Conservation (phyloP, 768 basidiomycete species). For the Phanerodontia chrysosporium region DNA sequence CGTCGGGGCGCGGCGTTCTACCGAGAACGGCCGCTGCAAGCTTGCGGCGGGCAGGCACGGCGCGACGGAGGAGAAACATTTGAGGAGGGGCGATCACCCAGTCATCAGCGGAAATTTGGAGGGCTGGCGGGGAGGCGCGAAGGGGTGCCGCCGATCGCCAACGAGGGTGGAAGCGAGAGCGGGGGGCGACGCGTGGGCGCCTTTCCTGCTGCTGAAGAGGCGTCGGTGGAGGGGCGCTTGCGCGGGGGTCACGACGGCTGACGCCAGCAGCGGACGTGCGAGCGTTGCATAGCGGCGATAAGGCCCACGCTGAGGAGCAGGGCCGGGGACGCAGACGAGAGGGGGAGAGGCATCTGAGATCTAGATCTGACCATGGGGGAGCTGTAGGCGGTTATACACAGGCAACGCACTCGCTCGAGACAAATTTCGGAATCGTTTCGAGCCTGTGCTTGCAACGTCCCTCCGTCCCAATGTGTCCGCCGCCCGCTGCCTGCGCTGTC, state of each 20-base stretch:
- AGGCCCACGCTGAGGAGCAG: background rate
- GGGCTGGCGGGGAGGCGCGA: background rate
- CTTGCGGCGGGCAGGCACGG: background rate
- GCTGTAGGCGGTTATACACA: slow-evolving; percentile 5
- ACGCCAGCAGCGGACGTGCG: background rate
- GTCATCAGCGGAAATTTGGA: background rate
- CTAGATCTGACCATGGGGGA: slow-evolving; percentile 8
- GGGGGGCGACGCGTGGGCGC: background rate
- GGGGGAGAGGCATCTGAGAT: background rate
- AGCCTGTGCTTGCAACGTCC: background rate
- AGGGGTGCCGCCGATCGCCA: slow-evolving; percentile 1
- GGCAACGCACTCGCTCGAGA: slow-evolving; percentile 3
- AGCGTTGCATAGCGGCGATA: background rate
- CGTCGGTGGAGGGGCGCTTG: background rate
- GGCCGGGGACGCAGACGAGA: background rate
- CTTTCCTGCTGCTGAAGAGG: background rate
- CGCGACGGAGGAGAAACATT: background rate
- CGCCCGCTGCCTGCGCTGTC: background rate
- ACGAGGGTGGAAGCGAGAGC: background rate
- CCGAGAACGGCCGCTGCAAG: too few species aligned
- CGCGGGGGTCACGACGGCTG: background rate
- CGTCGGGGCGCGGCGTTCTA: too few species aligned
- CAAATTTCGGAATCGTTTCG: slow-evolving; percentile 1
- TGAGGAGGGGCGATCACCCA: background rate
- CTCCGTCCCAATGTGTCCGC: background rate